These are phyloP conservation scores for Arthonia radiata DNA, from an alignment of 495 filamentous ascomycete genomes.

Conservation along the genomic window DNA sequence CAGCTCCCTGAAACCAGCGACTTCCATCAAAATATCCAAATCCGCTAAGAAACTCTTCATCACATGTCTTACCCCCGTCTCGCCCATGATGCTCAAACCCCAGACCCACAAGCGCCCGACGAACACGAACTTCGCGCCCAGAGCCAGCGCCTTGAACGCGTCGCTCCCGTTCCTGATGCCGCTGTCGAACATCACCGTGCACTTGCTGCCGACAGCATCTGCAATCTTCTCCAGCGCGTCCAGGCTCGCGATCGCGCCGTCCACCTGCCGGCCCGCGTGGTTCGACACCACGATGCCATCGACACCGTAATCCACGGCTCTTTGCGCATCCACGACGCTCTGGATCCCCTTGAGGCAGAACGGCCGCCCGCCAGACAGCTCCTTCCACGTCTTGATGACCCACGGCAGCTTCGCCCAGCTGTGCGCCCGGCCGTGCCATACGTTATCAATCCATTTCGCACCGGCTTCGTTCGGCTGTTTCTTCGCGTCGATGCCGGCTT, in stretches of 20 bases:
- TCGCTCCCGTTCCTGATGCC: constrained; percentile 32
- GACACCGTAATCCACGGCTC: constrained; percentile 26
- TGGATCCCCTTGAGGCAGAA: constrained; percentile 34
- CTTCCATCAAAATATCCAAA: constrained; percentile 39
- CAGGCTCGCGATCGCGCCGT: constrained; percentile 33
- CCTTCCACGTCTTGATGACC: constrained; percentile 25
- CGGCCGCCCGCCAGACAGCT: constrained; percentile 26
- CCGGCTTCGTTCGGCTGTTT: constrained; percentile 24
- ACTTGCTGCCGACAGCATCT: constrained; percentile 24
- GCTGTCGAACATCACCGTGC: constrained; percentile 36
- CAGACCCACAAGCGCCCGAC: constrained; percentile 38
- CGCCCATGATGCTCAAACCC: constrained; percentile 32
- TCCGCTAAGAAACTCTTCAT: constrained; percentile 39
- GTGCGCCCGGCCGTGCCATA: constrained; percentile 38
- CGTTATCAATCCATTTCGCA: constrained; percentile 36
- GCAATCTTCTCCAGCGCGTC: constrained; percentile 38
- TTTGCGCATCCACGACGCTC: constrained; percentile 24
- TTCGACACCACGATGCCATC: constrained; percentile 36
- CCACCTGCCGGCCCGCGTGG: constrained; percentile 37
- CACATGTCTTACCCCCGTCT: constrained; percentile 36
- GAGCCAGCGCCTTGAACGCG: constrained; percentile 33
- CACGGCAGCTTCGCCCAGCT: constrained; percentile 32
- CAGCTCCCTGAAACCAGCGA: constrained; percentile 31
- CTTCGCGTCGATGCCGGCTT: constrained; percentile 26
- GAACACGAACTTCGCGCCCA: constrained; percentile 40